These are phyloP conservation scores for Fomitopsis pinicola DNA, from an alignment of 1,284 basidiomycete genomes.

Conservation along the genomic window DNA sequence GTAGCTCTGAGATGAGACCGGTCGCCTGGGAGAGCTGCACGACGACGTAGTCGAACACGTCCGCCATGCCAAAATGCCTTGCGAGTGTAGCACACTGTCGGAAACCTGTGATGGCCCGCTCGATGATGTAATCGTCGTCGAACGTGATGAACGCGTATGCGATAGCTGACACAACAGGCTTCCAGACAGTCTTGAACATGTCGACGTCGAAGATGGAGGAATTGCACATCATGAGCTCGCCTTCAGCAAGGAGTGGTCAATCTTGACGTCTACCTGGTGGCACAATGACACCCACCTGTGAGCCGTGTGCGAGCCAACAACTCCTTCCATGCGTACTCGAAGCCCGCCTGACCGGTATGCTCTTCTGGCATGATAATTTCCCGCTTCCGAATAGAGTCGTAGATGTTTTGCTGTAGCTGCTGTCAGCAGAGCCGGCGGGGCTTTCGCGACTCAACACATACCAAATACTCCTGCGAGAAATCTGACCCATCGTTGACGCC, in stretches of 20 bases:
- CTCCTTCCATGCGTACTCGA: constrained; percentile 99
- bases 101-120: constrained; percentile 92
- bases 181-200: constrained; percentile 94
- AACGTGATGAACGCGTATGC: constrained; percentile 94
- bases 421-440: background rate
- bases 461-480: constrained; percentile 85
- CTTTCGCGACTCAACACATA: constrained; percentile 30
- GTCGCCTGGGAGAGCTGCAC: constrained; percentile 89
- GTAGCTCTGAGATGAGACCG: constrained; percentile 71
- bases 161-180: constrained; percentile 86
- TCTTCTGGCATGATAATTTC: constrained; percentile 99
- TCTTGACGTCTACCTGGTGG: constrained; percentile 1
- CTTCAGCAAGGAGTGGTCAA: constrained; percentile 34
- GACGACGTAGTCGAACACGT: constrained; percentile 97
- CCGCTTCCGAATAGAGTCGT: constrained; percentile 89
- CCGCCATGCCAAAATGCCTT: constrained; percentile 82
- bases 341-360: constrained; percentile 94
- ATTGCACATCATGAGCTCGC: constrained; percentile 77
- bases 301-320: constrained; percentile 79
- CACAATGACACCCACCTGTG: constrained; percentile 48
- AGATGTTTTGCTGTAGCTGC: constrained; percentile 69
- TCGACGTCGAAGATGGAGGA: constrained; percentile 80
- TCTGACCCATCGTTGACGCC: constrained; percentile 89
- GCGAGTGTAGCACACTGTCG: constrained; percentile 95
- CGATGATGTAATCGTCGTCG: constrained; percentile 95